Evolutionary conservation across 1,284 basidiomycete genomes (phyloP), one percentile per base, ranked within the genome.

Genomic region (Papiliotrema terrestris): DNA sequence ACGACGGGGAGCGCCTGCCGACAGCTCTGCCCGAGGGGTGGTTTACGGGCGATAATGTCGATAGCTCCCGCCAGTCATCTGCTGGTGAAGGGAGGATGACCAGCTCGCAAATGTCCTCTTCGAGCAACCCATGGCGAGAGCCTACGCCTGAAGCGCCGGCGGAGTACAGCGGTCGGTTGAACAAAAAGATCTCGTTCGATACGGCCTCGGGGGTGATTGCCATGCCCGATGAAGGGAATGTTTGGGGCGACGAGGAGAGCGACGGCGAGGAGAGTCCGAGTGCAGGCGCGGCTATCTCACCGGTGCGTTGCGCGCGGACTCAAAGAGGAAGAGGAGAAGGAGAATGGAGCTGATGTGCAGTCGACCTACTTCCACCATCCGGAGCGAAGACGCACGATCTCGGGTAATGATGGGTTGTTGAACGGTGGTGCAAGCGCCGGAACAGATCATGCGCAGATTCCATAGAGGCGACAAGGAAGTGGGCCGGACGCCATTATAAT

Each of bases 181-280:
- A 42, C 29, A 61, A 59, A 55, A 60, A 63, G 49, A 51, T 66
- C 6, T 67, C 64, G 20, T 70, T 64, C 48, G 68, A 73, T 59
- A 61, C 70, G 25, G 56, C 66, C 42, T 46, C 61, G 14, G 91
- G 90, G 0, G 86, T 91, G 41, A 92, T 92, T 57, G 86, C 86
- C 78, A 75, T 93, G 2, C 88, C 89, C 0, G 88, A 90, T 35
- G 68, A 73, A 45, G 83, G 85, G 63, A 86, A 81, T 45, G 82
- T 83, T 38, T 89, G 88, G 86, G 75, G 75, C 15, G 81, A 75
- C 51, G 64, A 62, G 29, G 73, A 83, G 82, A 45, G 37, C 32
- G 43, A 81, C 20, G 73, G 72, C 14, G 80, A 78, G 25, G 78
- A 74, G 41, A 77, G 79, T 44, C 77, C 78, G n/a, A 66, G 59